phyloP scores from a whole-genome alignment of 352 stramenopile species.

The Phytophthora agathidicida region DNA sequence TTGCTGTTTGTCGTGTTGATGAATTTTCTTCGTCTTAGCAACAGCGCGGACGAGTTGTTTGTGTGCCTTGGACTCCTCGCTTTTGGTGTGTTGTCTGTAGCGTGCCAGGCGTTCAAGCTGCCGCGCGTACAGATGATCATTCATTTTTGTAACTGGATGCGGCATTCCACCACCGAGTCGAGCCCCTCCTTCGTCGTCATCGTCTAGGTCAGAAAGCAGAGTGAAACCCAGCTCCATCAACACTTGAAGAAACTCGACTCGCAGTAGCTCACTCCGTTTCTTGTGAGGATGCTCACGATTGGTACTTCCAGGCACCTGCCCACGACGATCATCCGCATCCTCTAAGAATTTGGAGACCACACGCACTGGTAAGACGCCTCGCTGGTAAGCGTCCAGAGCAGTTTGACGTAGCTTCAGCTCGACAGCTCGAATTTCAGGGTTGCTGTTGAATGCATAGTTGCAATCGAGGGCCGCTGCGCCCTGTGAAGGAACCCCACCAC shows the following conservation, averaged over 20 bases:
- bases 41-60: slow-evolving; percentile 66
- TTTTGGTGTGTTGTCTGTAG: slow-evolving; percentile 64
- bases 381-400: slow-evolving; percentile 68
- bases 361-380: slow-evolving; percentile 72
- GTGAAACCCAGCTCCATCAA: slow-evolving; percentile 93
- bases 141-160: slow-evolving; percentile 44
- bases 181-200: slow-evolving; percentile 33
- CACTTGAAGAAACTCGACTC: slow-evolving; percentile 92
- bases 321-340: slow-evolving; percentile 28
- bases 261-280: slow-evolving; percentile 57
- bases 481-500: background rate
- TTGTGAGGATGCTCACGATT: slow-evolving; percentile 2
- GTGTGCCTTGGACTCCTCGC: slow-evolving; percentile 53
- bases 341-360: slow-evolving; percentile 80
- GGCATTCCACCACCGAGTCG: slow-evolving; percentile 11
- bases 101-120: slow-evolving; percentile 75
- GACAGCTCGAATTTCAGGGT: slow-evolving; percentile 81
- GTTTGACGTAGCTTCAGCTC: slow-evolving; percentile 88
- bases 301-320: slow-evolving; percentile 12
- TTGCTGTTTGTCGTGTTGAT: slow-evolving; percentile 16
- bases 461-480: slow-evolving; percentile 53
- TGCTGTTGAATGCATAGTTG: slow-evolving; percentile 79
- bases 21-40: slow-evolving; percentile 41
- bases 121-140: slow-evolving; percentile 82
- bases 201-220: slow-evolving; percentile 56